Base-by-base conservation (phyloP, 805 yeast genomes). In the Hanseniaspora singularis region DNA sequence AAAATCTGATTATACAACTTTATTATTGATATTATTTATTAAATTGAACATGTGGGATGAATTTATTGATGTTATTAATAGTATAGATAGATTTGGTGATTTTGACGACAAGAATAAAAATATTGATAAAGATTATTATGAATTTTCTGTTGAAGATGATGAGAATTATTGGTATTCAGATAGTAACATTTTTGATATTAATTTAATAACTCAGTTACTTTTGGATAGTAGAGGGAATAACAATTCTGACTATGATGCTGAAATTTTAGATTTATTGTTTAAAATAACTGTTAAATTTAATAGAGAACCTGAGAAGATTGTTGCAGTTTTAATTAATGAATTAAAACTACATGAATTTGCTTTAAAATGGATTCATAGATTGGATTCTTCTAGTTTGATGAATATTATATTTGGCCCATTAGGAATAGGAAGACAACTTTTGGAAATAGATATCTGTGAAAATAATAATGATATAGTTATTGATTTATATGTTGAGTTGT, bases 1-100 rank as follows among this genome's bases (percentile, higher is more conserved):
- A 0, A 73, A 74, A n/a, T 69, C 75, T 26, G 94, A 87, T 57
- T 96, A 89, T 60, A 71, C 86, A 5, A 87, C 95, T 0, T 62
- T 89, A 22, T 66, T 88, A 33, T 62, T 88, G 22, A 81, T 89
- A 51, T 77, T 89, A 41, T 78, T 81, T 55, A 83, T 95, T 51
- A 86, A 87, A 56, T 63, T 85, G 54, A 82, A 80, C 51, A 71
- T 71, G 50, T 70, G 68, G 2, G 72, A 70, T 1, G 78, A 78
- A 39, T 65, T 89, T 23, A 69, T 70, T 32, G 53, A 59, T 4
- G 86, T 84, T 54, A 69, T 85, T 20, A 64, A 69, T 2, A 67
- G 64, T 48, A 60, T 54, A 47, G 54, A 51, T 10, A 57, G 66
- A 43, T 27, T 50, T 1, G 66, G 66, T 1, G 38, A 40, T 10